These are phyloP conservation scores for Rhynchospora breviuscula DNA, from an alignment of 176 grass and related monocot species.

Conservation along the genomic window DNA sequence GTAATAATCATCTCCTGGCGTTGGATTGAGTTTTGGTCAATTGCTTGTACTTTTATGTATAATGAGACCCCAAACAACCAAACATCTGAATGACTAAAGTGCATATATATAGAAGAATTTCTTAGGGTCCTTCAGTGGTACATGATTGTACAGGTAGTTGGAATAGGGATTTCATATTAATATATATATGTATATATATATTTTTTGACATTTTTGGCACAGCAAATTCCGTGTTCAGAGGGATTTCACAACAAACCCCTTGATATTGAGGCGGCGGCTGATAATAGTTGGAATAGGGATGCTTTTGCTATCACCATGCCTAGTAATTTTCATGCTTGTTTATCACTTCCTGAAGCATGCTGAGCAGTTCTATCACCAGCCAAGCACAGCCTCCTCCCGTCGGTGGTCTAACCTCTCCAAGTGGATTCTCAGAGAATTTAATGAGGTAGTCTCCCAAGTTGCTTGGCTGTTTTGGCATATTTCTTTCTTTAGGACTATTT, in stretches of 20 bases:
- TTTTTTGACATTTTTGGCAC: slow-evolving; percentile 30
- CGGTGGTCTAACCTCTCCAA: slow-evolving; percentile 96
- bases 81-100: background rate
- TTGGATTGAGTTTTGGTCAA: background rate
- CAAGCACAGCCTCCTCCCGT: slow-evolving; percentile 88
- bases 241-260: slow-evolving; percentile 76
- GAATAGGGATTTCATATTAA: background rate
- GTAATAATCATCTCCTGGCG: slow-evolving; percentile 32
- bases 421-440: slow-evolving; percentile 97
- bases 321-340: slow-evolving; percentile 88
- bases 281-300: slow-evolving; percentile 75
- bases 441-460: slow-evolving; percentile 59
- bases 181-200: background rate
- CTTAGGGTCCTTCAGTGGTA: background rate
- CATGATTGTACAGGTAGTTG: background rate
- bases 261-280: slow-evolving; percentile 63
- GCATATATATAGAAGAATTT: background rate
- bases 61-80: background rate
- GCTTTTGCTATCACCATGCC: slow-evolving; percentile 81
- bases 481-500: background rate
- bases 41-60: background rate
- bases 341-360: slow-evolving; percentile 90
- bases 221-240: slow-evolving; percentile 91
- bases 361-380: slow-evolving; percentile 94
- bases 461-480: background rate